Conservation (phyloP, 306 rosid genomes). For the Heteromeles arbutifolia region DNA sequence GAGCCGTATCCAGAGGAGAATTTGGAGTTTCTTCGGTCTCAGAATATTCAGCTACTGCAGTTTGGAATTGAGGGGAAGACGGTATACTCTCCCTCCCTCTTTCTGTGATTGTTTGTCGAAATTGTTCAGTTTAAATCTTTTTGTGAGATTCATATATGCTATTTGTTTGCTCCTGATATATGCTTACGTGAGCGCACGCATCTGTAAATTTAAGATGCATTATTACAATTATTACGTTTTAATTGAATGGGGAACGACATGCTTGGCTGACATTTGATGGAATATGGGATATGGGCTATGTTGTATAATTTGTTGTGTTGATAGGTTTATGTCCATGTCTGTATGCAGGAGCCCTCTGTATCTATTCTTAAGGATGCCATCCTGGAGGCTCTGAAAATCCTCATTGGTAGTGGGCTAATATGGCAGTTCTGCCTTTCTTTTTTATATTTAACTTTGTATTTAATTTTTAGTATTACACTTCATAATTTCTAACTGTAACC, state of each 20-base stretch:
- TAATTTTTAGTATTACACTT: neutral
- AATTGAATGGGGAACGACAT: neutral
- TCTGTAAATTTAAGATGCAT: neutral
- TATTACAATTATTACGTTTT: neutral
- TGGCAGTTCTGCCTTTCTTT: neutral
- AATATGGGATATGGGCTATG: neutral
- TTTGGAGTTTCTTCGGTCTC: slow-evolving; percentile 60
- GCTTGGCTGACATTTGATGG: neutral
- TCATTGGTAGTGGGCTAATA: slow-evolving; percentile 45
- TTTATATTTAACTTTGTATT: neutral
- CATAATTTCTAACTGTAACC: neutral
- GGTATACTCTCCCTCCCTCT: slow-evolving; percentile 32
- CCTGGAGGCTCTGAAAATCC: slow-evolving; percentile 66
- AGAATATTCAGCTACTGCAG: slow-evolving; percentile 65
- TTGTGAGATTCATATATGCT: neutral
- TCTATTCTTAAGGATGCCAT: slow-evolving; percentile 51
- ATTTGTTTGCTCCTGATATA: neutral
- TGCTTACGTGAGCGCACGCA: neutral
- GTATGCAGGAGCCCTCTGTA: slow-evolving; percentile 53
- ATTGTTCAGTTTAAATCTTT: neutral
- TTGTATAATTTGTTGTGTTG: neutral
- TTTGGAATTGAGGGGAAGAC: slow-evolving; percentile 90
- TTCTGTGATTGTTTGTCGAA: neutral
- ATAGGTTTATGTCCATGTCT: neutral
- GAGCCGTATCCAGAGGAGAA: slow-evolving; percentile 85